phyloP scores from a whole-genome alignment of 176 grass and related monocot genomes.

The Melocanna baccifera region DNA sequence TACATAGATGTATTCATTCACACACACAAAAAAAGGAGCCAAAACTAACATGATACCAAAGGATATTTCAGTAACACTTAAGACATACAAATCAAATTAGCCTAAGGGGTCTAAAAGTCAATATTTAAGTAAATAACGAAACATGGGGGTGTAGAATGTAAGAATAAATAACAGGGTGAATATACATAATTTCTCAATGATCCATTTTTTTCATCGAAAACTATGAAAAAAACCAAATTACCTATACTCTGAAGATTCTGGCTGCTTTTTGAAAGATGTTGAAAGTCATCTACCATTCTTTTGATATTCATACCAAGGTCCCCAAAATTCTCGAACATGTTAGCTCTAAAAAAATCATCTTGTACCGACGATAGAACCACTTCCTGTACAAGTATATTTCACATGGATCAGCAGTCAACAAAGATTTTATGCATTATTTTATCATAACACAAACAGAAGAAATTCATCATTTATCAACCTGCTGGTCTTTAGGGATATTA shows the following conservation, averaged over 20 bases:
- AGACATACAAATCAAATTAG: neutral
- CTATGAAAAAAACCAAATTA: slow-evolving; percentile 37
- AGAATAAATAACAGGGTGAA: neutral
- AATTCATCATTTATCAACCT: slow-evolving; percentile 52
- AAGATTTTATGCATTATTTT: slow-evolving; percentile 18
- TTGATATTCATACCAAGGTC: slow-evolving; percentile 99
- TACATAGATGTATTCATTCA: neutral
- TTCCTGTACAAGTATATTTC: slow-evolving; percentile 58
- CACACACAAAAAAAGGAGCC: neutral
- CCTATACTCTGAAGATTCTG: slow-evolving; percentile 93
- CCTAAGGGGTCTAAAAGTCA: neutral
- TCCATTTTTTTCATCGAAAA: slow-evolving; percentile 25
- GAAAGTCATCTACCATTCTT: slow-evolving; percentile 99
- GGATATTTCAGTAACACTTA: neutral
- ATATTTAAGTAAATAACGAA: neutral
- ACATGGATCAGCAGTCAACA: slow-evolving; percentile 31
- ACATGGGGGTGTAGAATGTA: neutral
- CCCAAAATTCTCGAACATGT: slow-evolving; percentile 96
- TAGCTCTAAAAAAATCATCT: slow-evolving; percentile 81
- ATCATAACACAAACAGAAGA: neutral
- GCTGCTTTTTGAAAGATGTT: slow-evolving; percentile 97
- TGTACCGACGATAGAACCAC: slow-evolving; percentile 94
- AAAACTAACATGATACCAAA: neutral
- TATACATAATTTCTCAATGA: neutral
- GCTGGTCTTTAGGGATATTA: slow-evolving; percentile 89